phyloP scores from a whole-genome alignment of 306 rosid species.

The Glycine tomentella region DNA sequence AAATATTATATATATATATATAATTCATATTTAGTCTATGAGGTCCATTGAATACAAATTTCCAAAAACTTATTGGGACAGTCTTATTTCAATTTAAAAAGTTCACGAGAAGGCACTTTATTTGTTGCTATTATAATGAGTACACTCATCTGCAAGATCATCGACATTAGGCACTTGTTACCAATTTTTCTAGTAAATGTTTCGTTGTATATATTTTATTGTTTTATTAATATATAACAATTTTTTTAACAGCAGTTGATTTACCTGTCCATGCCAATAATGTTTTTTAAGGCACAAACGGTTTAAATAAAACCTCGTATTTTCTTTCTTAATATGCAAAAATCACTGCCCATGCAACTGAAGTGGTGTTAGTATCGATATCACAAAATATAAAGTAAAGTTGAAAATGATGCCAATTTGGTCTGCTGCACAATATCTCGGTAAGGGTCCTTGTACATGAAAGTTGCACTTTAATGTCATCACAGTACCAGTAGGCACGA shows the following conservation, averaged over 20 bases:
- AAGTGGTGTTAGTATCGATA: no score
- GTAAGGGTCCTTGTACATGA: neutral
- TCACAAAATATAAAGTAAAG: neutral
- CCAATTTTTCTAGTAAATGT: neutral
- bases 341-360: neutral
- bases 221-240: neutral
- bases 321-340: neutral
- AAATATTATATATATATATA: no score
- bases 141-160: neutral
- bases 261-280: neutral
- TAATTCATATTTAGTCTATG: no score
- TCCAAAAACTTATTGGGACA: no score
- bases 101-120: no score
- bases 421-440: neutral
- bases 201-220: neutral
- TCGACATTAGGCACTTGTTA: no score
- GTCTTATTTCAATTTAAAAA: no score
- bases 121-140: neutral
- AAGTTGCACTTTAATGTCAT: conserved; percentile 1
- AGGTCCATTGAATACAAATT: no score
- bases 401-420: neutral
- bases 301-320: neutral
- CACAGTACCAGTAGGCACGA: no score
- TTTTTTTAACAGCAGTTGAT: neutral
- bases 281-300: neutral